Evolutionary conservation across 805 yeast species (phyloP).

Genomic region (Wickerhamomyces subpelliculosus): DNA sequence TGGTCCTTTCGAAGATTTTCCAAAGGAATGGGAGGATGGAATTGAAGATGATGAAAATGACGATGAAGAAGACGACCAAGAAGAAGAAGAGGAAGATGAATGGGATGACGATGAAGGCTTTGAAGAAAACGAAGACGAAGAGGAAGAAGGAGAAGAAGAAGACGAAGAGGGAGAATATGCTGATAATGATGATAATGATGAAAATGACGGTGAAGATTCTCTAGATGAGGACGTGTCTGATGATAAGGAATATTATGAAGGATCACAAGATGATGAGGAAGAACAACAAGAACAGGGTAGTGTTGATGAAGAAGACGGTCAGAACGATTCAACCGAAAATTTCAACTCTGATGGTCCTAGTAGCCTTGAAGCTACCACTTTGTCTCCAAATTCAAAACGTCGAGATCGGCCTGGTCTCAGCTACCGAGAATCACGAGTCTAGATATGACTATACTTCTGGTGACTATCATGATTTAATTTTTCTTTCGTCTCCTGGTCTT

Average conservation of each 20-base stretch:
- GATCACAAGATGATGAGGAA: too few relatives aligned
- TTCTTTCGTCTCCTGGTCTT: background rate
- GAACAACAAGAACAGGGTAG: too few relatives aligned
- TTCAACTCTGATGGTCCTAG: background rate
- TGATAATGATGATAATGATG: slow-evolving; percentile 25
- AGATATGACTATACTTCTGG: background rate
- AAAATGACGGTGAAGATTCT: slow-evolving; percentile 9
- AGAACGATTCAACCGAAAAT: background rate
- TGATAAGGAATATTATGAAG: slow-evolving; percentile 22
- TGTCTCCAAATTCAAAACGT: too few relatives aligned
- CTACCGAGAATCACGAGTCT: background rate
- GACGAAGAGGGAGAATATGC: slow-evolving; percentile 17
- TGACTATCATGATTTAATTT: background rate
- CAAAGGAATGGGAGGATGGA: slow-evolving; percentile 10
- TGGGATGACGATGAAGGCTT: slow-evolving; percentile 21
- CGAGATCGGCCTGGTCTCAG: background rate
- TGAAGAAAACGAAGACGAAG: slow-evolving; percentile 17
- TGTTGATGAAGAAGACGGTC: slow-evolving; percentile 17
- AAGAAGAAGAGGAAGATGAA: slow-evolving; percentile 8
- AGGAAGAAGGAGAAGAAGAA: slow-evolving; percentile 5
- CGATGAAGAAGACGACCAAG: slow-evolving; percentile 5
- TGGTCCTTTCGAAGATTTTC: slow-evolving; percentile 6
- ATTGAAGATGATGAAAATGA: slow-evolving; percentile 9
- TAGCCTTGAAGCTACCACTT: too few relatives aligned
- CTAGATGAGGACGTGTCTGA: slow-evolving; percentile 2